A percentile compares a stretch with the other conserved stretches of the same genome.
phyloP scores from a whole-genome alignment of 169 alveolate genomes.

The Amoebophrya sp. region DNA sequence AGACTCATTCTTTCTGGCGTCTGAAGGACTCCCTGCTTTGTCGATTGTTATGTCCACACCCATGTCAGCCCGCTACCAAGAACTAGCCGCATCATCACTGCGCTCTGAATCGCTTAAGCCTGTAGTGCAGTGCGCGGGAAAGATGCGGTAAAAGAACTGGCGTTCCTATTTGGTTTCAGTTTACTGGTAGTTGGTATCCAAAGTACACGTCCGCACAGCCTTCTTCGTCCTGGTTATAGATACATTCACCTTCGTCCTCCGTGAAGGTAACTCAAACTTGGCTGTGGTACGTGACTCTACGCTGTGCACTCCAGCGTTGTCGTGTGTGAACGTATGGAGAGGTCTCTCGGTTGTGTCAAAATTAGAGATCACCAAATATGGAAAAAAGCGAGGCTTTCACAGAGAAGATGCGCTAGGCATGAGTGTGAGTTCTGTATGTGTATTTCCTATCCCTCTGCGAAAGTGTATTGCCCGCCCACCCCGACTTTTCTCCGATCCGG shows the following conservation, averaged over 20 bases:
- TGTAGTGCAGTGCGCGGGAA: not conserved
- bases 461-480: no score
- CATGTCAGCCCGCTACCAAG: no score
- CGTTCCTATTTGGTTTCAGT: not conserved
- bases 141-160: not conserved
- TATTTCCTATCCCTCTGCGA: not conserved
- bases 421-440: no score
- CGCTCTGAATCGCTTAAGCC: not conserved
- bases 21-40: not conserved
- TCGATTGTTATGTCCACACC: not conserved
- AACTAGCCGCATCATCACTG: not conserved
- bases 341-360: no score
- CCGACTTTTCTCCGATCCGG: no score
- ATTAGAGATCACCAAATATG: no score
- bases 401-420: no score
- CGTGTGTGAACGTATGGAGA: no score
- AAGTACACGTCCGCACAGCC: not conserved
- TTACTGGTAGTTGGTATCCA: not conserved
- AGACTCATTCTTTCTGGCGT: not conserved
- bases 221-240: not conserved
- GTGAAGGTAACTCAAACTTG: not conserved
- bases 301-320: no score
- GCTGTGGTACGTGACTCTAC: no score
- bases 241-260: not conserved
- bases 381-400: no score